phyloP scores from a whole-genome alignment of 23 red algal genomes.

The Gracilaria vermiculophylla region DNA sequence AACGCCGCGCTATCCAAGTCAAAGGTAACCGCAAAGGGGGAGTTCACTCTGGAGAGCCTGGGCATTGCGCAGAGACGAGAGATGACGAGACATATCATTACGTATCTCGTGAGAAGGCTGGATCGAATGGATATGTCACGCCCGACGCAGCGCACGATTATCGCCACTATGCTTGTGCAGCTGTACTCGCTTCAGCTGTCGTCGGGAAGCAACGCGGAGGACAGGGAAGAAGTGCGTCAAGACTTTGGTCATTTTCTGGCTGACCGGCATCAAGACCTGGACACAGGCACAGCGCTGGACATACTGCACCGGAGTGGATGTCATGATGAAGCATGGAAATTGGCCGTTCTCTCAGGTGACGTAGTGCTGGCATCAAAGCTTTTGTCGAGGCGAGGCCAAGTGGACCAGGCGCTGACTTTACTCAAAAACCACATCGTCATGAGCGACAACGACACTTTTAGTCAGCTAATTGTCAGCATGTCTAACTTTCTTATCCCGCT shows the following conservation, averaged over 20 bases:
- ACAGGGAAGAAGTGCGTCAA: slow-evolving; percentile 38
- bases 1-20: neutral
- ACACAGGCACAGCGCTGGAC: slow-evolving; percentile 39
- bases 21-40: neutral
- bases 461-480: slow-evolving; percentile 31
- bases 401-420: slow-evolving; percentile 36
- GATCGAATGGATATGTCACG: slow-evolving; percentile 31
- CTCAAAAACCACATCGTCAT: slow-evolving; percentile 36
- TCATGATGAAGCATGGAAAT: slow-evolving; percentile 54
- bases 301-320: slow-evolving; percentile 25
- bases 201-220: slow-evolving; percentile 24
- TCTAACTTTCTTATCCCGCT: slow-evolving; percentile 37
- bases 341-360: slow-evolving; percentile 55
- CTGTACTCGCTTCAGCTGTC: slow-evolving; percentile 54
- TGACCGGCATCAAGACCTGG: slow-evolving; percentile 50
- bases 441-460: slow-evolving; percentile 31
- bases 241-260: slow-evolving; percentile 66
- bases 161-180: slow-evolving; percentile 61
- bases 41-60: slow-evolving; percentile 1
- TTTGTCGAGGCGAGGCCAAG: slow-evolving; percentile 28
- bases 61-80: slow-evolving; percentile 15
- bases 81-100: slow-evolving; percentile 52
- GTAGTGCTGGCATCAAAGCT: slow-evolving; percentile 29
- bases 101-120: slow-evolving; percentile 57
- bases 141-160: slow-evolving; percentile 60